These are phyloP conservation scores for Stellera chamaejasme DNA, from an alignment of 345 rosid species.

Conservation along the genomic window DNA sequence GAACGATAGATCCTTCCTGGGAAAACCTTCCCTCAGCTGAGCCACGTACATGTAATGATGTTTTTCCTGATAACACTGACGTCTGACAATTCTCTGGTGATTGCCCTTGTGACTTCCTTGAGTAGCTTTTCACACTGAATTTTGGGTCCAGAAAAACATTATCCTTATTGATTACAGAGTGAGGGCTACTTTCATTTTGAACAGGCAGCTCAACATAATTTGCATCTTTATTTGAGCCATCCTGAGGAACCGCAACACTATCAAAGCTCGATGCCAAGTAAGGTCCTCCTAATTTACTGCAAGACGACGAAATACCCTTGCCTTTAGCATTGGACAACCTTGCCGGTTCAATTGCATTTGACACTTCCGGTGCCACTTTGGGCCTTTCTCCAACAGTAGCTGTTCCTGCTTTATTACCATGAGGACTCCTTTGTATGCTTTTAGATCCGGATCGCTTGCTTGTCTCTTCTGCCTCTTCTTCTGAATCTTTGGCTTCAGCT, in stretches of 20 bases:
- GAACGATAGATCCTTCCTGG: conserved; percentile 11
- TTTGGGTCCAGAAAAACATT: conserved; percentile 15
- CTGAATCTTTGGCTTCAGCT: conserved; percentile 92
- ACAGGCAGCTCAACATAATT: conserved; percentile 11
- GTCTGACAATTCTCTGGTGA: conserved; percentile 28
- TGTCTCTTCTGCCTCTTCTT: conserved; percentile 54
- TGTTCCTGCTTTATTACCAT: conserved; percentile 27
- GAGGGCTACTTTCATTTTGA: conserved; percentile 24
- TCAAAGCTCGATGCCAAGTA: conserved; percentile 22
- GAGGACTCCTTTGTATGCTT: conserved; percentile 36
- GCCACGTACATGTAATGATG: conserved; percentile 17
- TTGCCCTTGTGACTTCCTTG: conserved; percentile 39
- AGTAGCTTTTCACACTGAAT: conserved; percentile 27
- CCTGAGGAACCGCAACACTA: conserved; percentile 12
- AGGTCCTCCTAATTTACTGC: conserved; percentile 20
- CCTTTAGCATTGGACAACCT: conserved; percentile 20
- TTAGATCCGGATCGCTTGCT: conserved; percentile 23
- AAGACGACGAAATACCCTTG: conserved; percentile 19
- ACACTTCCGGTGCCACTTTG: conserved; percentile 20
- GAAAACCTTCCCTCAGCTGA: conserved; percentile 17
- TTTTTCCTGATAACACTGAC: conserved; percentile 26
- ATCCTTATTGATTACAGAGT: conserved; percentile 11
- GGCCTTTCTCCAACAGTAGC: conserved; percentile 21
- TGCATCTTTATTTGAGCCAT: conserved; percentile 11
- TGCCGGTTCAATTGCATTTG: conserved; percentile 16